phyloP scores from a whole-genome alignment of 176 grass and related monocot genomes.

The Alloteropsis semialata region DNA sequence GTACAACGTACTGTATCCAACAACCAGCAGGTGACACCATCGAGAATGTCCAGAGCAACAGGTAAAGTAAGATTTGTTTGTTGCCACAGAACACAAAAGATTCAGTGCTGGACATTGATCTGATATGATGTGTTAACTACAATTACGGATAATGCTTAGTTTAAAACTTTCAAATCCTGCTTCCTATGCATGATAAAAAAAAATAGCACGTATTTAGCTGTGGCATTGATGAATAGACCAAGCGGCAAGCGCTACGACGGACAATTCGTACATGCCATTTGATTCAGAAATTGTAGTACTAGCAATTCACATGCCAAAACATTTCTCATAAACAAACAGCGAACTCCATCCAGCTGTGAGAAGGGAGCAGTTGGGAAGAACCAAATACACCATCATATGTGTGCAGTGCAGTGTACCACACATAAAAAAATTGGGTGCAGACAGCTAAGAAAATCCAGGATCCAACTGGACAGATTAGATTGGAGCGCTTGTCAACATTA shows the following conservation, averaged over 20 bases:
- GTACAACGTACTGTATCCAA: background rate
- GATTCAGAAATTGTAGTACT: conserved; percentile 6
- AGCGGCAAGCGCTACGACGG: background rate
- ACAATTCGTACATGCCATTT: background rate
- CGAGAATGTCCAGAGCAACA: background rate
- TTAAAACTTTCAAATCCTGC: background rate
- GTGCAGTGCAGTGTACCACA: conserved; percentile 36
- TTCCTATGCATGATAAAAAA: background rate
- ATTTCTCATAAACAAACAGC: conserved; percentile 14
- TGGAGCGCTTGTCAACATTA: conserved; percentile 35
- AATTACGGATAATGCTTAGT: background rate
- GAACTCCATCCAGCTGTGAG: conserved; percentile 39
- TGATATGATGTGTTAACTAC: background rate
- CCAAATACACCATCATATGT: conserved; percentile 19
- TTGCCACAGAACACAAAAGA: conserved; percentile 12
- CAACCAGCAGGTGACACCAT: conserved; percentile 6
- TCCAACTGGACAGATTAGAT: conserved; percentile 46
- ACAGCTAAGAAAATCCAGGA: conserved; percentile 47
- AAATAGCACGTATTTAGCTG: background rate
- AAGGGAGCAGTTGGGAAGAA: conserved; percentile 46
- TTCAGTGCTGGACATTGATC: conserved; percentile 4
- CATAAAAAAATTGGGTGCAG: conserved; percentile 26
- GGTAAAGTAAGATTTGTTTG: conserved; percentile 24
- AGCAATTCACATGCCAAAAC: conserved; percentile 23
- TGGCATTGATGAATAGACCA: background rate